These are phyloP conservation scores for Cryphonectria parasitica DNA, from an alignment of 2,329 filamentous ascomycete genomes.

Conservation along the genomic window DNA sequence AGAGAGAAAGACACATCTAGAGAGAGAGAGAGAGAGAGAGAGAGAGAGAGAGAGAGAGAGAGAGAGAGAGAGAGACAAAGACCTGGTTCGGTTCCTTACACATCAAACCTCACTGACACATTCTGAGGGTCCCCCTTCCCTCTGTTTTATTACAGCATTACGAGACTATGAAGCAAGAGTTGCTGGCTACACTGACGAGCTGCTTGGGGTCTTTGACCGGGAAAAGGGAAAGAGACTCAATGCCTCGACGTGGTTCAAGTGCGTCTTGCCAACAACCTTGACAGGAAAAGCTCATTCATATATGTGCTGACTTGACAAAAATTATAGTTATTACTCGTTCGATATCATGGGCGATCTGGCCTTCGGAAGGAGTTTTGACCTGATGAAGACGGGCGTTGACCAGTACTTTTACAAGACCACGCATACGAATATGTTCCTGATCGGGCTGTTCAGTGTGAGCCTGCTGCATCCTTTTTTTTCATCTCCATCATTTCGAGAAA, in stretches of 20 bases:
- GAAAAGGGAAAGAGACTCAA: constrained; percentile 11
- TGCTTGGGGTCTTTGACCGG: constrained; percentile 7
- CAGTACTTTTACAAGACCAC: constrained; percentile 36
- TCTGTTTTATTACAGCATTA: constrained; percentile 7
- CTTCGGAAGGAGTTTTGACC: constrained; percentile 43
- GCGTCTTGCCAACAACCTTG: neutral
- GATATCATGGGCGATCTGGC: constrained; percentile 48
- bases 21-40: neutral
- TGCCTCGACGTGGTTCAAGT: constrained; percentile 21
- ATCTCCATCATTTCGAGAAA: no score
- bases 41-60: neutral
- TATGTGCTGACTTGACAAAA: neutral
- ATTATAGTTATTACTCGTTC: constrained; percentile 33
- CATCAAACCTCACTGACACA: neutral
- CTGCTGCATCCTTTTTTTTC: no score
- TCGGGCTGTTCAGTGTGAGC: constrained; percentile 33
- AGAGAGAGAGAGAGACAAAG: neutral
- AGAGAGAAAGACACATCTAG: no score
- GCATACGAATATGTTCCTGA: constrained; percentile 33
- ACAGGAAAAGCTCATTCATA: neutral
- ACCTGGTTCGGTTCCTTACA: neutral
- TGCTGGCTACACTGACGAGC: constrained; percentile 14
- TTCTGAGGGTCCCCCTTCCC: no score
- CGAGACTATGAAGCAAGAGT: constrained; percentile 17
- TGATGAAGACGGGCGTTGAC: constrained; percentile 37